Evolutionary conservation across 2,329 filamentous ascomycete species (phyloP), one percentile per base, ranked within the genome.

Genomic region (Sarocladiaceae sp.): DNA sequence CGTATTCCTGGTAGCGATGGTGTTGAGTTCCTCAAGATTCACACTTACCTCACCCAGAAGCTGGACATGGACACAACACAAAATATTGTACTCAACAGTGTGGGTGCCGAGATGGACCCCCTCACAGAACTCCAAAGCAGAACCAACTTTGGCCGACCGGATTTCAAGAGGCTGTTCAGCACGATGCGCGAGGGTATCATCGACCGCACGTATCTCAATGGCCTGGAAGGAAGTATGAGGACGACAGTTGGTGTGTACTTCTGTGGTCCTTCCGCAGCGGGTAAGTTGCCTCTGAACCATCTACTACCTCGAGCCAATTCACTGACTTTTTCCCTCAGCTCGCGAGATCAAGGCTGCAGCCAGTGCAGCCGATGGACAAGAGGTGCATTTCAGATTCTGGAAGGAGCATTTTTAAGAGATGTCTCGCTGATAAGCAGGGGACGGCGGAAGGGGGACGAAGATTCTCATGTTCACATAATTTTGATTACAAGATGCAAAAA

Each of bases 201-300:
- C 43, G 81, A 95, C 61, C 80, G 88, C 55, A 85, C 82, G 1
- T 98, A 97, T 59, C 80, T 97, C 57, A 78, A 78, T 44, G 90
- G 89, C 1, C 66, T 96, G 13, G 85, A 94, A 64, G 79, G 79
- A 47, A 83, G 76, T 55, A 74, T 84, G 60, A 78, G 80, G 57
- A 94, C 88, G 3, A 88, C 91, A 29, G 85, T 98, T 11, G 93
- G 93, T 67, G 91, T 98, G 16, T 98, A 98, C 70, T 97, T 97
- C 66, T 98, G 93, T 63, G 93, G 93, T 48, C 90, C 90, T 19
- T 93, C 86, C 50, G 75, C 74, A 52, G 75, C 76, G 56, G 76
- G 75, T 78, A 64, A 63, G 72, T 68, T 48, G 34, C 24, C 31
- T 19, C 7, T 27, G 7, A 16, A 11, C 33, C 3, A 23, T 2